Evolutionary conservation across 2,329 filamentous ascomycete genomes (phyloP), one percentile per base, ranked within the genome.

Genomic region (Talaromyces sp.): DNA sequence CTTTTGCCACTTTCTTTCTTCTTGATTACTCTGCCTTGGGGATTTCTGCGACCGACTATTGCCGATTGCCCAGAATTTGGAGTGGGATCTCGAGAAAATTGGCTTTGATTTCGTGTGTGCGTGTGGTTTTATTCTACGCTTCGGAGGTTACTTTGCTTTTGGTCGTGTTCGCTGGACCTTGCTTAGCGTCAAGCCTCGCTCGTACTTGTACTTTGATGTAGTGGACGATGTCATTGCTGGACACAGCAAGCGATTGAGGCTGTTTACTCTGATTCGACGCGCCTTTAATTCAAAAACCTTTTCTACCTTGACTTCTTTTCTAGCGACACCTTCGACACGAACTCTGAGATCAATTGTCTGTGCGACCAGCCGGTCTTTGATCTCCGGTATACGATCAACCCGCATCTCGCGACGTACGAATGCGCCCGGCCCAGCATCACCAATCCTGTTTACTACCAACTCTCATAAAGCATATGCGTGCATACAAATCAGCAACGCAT

Each of bases 1-100:
- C 31, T 35, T 54, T 42, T 37, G 54, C 54, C 54, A 57, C 54
- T 57, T 57, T 37, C 23, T 57, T 25, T 28, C 9, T 25, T 54
- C 31, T 54, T 18, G 2, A 52, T 7, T 28, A 12, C 11, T 7
- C 18, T 25, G 9, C 35, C 33, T 33, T 31, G 9, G 3, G 8
- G 9, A 4, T 33, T 21, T 18, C 9, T 9, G 4, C 14, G 5
- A 28, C 28, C 4, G 28, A 21, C 31, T 54, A 21, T 35, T 35
- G 28, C 50, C 31, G 21, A 21, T 54, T 35, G 3, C 11, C 31
- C 35, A 8, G 11, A 23, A 11, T 21, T 54, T 11, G n/a, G 50
- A 54, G 50, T 35, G 28, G 3, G 2, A 35, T 54, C n/a, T 35
- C n/a, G 31, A 7, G 21, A 54, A 35, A 16, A 5, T 37, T 54